These are phyloP conservation scores for Austroboletus novae-zelandiae DNA, from an alignment of 1,284 basidiomycete genomes.

Conservation along the genomic window DNA sequence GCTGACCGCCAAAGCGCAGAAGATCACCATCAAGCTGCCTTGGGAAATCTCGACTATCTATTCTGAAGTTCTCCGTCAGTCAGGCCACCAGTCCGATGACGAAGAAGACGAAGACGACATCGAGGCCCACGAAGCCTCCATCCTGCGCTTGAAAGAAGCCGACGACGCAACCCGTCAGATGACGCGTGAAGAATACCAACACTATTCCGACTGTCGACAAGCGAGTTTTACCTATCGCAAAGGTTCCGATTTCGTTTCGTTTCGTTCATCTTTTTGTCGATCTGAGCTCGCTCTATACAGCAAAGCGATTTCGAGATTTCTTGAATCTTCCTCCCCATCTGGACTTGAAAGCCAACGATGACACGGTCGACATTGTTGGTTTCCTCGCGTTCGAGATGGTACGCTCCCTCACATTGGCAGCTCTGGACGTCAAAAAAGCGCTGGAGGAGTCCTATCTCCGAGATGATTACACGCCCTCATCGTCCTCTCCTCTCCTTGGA, in stretches of 20 bases:
- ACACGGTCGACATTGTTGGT: constrained; percentile 95
- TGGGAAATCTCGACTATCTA: constrained; percentile 96
- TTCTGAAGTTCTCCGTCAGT: constrained; percentile 74
- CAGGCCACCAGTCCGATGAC: constrained; percentile 79
- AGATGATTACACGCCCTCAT: constrained; percentile 51
- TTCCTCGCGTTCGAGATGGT: constrained; percentile 98
- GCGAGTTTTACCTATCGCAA: constrained; percentile 97
- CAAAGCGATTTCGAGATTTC: constrained; percentile 94
- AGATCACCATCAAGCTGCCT: constrained; percentile 92
- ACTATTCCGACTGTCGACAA: constrained; percentile 96
- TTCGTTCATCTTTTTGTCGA: background rate
- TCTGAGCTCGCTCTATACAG: constrained; percentile 37
- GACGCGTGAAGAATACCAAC: constrained; percentile 96
- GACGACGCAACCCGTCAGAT: constrained; percentile 95
- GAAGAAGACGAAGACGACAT: constrained; percentile 96
- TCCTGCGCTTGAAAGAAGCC: constrained; percentile 88
- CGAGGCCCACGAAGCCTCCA: constrained; percentile 93
- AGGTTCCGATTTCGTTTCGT: constrained; percentile 43
- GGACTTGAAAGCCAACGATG: constrained; percentile 91
- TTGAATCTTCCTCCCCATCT: constrained; percentile 88
- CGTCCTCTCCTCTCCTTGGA: constrained; percentile 55
- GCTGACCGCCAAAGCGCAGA: constrained; percentile 80
- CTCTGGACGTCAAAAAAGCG: constrained; percentile 77
- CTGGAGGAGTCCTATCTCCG: constrained; percentile 71
- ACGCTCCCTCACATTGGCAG: constrained; percentile 84